Evolutionary conservation across 495 filamentous ascomycete genomes (phyloP), one percentile per base, ranked within the genome.

Genomic region (Neurospora sp.): DNA sequence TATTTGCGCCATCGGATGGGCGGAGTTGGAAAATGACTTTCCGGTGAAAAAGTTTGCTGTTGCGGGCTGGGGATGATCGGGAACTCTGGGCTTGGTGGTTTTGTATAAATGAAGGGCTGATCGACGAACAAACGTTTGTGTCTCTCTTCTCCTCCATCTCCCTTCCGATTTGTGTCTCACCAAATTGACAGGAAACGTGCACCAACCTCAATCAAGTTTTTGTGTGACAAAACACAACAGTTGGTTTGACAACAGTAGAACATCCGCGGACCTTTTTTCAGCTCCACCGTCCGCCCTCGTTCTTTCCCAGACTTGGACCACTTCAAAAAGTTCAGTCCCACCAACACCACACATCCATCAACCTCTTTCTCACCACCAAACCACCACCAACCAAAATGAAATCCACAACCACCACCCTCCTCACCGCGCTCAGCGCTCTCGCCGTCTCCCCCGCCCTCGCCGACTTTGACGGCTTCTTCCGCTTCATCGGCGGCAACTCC

Each of bases 401-500:
- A 69, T 44, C 72, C 31, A 35, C 31, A 14, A 35, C 48, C 37
- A 40, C 72, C 14, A 35, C 48, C 46, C 11, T 38, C 16, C 71
- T 76, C 42, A 72, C 72, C 46, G 16, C 70, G 40, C 68, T 70
- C 40, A 40, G 70, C 59, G 42, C 61, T 8, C 12, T 72, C 69
- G 6, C 59, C 16, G 16, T 53, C 37, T 31, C 48, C 10, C 48
- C 73, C 6, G 48, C 5, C 31, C 41, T 73, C 18, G 69, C 69
- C 2, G 74, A 76, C 38, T 78, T 74, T 3, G 53, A 66, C 7
- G 53, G 53, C 46, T 78, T 78, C 71, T 76, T 78, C 71, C 71
- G 59, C 69, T 72, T 70, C 71, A 39, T 69, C 31, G 69, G 69
- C 71, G 71, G 73, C 73, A 74, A 71, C 66, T 3, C 69, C 22